phyloP scores from a whole-genome alignment of 2,329 filamentous ascomycete genomes.

The Cercospora berteroae region DNA sequence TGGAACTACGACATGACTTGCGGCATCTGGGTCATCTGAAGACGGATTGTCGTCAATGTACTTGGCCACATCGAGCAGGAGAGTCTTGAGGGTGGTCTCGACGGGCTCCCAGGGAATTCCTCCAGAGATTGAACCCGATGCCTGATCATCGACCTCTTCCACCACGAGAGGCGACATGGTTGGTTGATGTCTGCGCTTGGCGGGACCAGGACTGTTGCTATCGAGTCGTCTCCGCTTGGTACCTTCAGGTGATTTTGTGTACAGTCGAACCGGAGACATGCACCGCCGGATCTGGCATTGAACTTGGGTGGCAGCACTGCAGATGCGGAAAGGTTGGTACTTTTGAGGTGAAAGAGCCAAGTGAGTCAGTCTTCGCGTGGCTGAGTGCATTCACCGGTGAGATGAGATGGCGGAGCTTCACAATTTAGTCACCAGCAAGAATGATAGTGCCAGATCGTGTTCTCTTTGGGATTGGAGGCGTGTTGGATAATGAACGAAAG shows the following conservation, averaged over 20 bases:
- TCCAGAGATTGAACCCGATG: constrained; percentile 36
- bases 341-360: constrained; percentile 10
- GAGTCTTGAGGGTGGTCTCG: constrained; percentile 69
- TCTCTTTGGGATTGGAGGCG: background rate
- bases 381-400: constrained; percentile 26
- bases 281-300: constrained; percentile 26
- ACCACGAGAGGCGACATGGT: constrained; percentile 35
- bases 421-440: background rate
- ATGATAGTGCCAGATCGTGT: background rate
- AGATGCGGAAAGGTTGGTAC: constrained; percentile 1
- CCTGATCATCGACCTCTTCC: constrained; percentile 35
- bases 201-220: constrained; percentile 12
- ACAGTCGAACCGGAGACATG: constrained; percentile 36
- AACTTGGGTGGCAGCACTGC: background rate
- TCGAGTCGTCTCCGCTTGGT: constrained; percentile 33
- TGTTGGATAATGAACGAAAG: background rate
- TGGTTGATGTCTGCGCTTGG: constrained; percentile 16
- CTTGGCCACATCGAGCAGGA: constrained; percentile 78
- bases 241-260: constrained; percentile 31
- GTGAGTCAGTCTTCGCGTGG: constrained; percentile 25
- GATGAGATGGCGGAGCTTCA: background rate
- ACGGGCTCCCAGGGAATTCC: constrained; percentile 58
- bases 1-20: constrained; percentile 41
- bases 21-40: constrained; percentile 19
- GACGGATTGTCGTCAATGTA: constrained; percentile 56